Conservation (phyloP, 768 basidiomycete genomes). For the Mycena chlorophos region DNA sequence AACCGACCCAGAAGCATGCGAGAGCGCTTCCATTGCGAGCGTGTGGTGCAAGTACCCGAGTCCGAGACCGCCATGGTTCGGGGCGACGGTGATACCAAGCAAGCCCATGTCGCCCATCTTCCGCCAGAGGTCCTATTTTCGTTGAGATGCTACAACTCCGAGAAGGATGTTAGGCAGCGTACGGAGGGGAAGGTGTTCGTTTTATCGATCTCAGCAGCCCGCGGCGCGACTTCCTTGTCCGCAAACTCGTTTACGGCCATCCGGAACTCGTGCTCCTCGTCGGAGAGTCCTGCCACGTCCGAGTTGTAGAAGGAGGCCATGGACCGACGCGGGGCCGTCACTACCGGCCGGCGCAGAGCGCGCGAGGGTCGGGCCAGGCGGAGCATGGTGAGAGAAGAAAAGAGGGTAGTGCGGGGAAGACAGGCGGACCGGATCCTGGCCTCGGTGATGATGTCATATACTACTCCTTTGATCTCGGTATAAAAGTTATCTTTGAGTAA, state of each 20-base stretch:
- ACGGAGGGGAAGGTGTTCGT: slow-evolving; percentile 81
- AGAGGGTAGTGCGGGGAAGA: too few species aligned
- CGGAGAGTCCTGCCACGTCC: slow-evolving; percentile 73
- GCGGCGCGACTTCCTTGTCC: slow-evolving; percentile 78
- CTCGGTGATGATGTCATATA: too few species aligned
- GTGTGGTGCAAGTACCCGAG: slow-evolving; percentile 87
- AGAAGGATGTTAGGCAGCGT: slow-evolving; percentile 24
- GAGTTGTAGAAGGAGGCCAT: slow-evolving; percentile 65
- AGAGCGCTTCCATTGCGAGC: slow-evolving; percentile 93
- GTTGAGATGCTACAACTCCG: slow-evolving; percentile 2
- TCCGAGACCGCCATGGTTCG: slow-evolving; percentile 78
- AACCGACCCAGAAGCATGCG: slow-evolving; percentile 86
- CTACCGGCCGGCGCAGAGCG: too few species aligned
- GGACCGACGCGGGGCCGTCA: slow-evolving; percentile 15
- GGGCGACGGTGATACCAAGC: slow-evolving; percentile 80
- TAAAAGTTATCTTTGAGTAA: too few species aligned
- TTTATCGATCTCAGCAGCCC: slow-evolving; percentile 84
- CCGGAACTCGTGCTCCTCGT: slow-evolving; percentile 85
- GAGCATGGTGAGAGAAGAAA: too few species aligned
- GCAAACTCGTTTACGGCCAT: slow-evolving; percentile 79
- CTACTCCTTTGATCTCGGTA: too few species aligned
- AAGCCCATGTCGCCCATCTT: slow-evolving; percentile 92
- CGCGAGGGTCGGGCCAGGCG: too few species aligned
- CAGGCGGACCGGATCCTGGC: too few species aligned
- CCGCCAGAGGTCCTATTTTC: slow-evolving; percentile 74